These are phyloP conservation scores for Viridothelium virens DNA, from an alignment of 495 filamentous ascomycete genomes.

Conservation along the genomic window DNA sequence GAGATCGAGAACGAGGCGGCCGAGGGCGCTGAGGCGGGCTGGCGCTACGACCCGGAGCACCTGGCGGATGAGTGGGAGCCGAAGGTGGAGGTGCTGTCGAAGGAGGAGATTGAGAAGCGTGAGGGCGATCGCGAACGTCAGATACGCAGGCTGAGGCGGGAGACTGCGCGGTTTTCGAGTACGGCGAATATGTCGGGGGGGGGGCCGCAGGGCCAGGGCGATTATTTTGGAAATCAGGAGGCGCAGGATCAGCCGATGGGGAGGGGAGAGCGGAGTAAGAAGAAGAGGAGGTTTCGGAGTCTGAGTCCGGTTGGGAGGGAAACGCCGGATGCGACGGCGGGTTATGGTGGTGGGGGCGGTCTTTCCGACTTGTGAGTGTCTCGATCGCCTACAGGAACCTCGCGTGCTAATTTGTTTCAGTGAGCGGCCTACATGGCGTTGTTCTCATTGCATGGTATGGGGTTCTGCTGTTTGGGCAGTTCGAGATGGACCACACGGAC, in stretches of 20 bases:
- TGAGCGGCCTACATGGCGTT: conserved; percentile 82
- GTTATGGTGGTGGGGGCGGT: conserved; percentile 50
- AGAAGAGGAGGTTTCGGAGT: conserved; percentile 87
- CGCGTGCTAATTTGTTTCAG: conserved; percentile 39
- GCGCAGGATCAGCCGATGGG: conserved; percentile 61
- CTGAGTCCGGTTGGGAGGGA: conserved; percentile 67
- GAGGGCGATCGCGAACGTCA: conserved; percentile 92
- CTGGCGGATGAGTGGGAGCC: conserved; percentile 91
- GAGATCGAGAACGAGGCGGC: conserved; percentile 88
- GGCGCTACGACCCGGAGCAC: conserved; percentile 88
- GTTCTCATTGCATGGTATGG: conserved; percentile 80
- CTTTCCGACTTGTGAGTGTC: conserved; percentile 10
- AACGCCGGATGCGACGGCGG: conserved; percentile 64
- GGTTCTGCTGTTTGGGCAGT: conserved; percentile 91
- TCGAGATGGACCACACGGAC: conserved; percentile 78
- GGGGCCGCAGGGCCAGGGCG: conserved; percentile 45
- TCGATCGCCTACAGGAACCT: conserved; percentile 18
- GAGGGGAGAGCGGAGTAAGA: conserved; percentile 80
- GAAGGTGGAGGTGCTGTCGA: conserved; percentile 77
- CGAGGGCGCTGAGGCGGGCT: conserved; percentile 69
- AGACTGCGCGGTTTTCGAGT: conserved; percentile 86
- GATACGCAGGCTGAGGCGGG: conserved; percentile 73
- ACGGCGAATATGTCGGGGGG: conserved; percentile 64
- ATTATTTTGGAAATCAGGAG: conserved; percentile 36
- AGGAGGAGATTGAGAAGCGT: conserved; percentile 96